Evolutionary conservation across 768 basidiomycete species (phyloP).

Genomic region (Suillus decipiens): DNA sequence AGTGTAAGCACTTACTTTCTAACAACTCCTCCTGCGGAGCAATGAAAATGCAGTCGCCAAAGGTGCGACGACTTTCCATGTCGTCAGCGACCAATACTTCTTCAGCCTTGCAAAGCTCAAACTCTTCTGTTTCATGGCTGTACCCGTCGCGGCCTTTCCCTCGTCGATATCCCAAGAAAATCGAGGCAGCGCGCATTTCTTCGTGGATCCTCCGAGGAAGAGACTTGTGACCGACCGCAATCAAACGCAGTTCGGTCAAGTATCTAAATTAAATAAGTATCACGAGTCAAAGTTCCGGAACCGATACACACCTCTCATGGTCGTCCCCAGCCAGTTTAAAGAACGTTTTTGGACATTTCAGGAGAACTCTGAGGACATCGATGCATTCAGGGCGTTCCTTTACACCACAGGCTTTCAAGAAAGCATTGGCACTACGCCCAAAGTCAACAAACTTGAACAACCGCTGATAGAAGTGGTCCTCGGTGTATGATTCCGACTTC

Average conservation of each 20-base stretch:
- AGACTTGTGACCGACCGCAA: constrained; percentile 65
- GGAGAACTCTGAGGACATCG: constrained; percentile 66
- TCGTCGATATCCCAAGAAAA: constrained; percentile 67
- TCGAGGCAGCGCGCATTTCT: constrained; percentile 64
- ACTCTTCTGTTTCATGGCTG: constrained; percentile 35
- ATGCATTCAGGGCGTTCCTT: constrained; percentile 79
- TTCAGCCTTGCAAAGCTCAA: constrained; percentile 63
- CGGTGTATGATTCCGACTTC: constrained; percentile 32
- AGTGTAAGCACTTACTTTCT: constrained; percentile 54
- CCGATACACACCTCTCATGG: constrained; percentile 50
- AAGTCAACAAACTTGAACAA: constrained; percentile 87
- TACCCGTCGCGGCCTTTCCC: constrained; percentile 16
- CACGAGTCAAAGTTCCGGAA: neutral
- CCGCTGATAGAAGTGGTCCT: constrained; percentile 49
- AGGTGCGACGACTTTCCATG: constrained; percentile 71
- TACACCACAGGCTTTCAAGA: constrained; percentile 84
- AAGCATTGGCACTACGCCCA: constrained; percentile 71
- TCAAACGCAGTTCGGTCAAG: constrained; percentile 73
- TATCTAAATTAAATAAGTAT: constrained; percentile 50
- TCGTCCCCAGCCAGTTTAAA: constrained; percentile 61
- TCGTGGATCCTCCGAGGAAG: constrained; percentile 41
- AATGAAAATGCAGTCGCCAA: constrained; percentile 67
- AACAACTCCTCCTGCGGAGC: constrained; percentile 87
- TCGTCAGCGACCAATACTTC: constrained; percentile 84
- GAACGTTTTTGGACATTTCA: constrained; percentile 65